Evolutionary conservation across 768 basidiomycete species (phyloP).

Genomic region (Astraeus odoratus): DNA sequence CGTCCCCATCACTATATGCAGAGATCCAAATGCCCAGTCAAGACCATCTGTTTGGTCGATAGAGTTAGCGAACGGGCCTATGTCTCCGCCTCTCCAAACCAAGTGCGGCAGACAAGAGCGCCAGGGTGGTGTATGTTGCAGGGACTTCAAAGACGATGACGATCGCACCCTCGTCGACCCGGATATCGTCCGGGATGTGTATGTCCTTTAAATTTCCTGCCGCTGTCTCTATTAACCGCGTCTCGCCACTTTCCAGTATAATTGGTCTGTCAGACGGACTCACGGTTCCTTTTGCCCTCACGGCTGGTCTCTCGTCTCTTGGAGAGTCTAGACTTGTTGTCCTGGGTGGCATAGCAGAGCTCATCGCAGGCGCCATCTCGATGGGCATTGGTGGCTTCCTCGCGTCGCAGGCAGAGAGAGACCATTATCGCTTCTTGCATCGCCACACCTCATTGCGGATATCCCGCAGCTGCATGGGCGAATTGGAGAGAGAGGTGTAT

Average conservation of each 20-base stretch:
- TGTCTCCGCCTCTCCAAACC: slow-evolving; percentile 40
- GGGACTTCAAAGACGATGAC: slow-evolving; percentile 75
- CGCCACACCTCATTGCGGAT: slow-evolving; percentile 75
- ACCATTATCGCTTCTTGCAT: slow-evolving; percentile 82
- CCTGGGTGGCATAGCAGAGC: slow-evolving; percentile 89
- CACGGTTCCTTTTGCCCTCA: slow-evolving; percentile 87
- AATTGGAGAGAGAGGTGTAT: slow-evolving; percentile 93
- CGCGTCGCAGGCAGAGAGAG: slow-evolving; percentile 93
- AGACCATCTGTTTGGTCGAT: slow-evolving; percentile 66
- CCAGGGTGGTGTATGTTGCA: slow-evolving; percentile 74
- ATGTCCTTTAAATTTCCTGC: slow-evolving; percentile 21
- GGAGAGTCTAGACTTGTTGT: slow-evolving; percentile 90
- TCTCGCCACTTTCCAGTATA: slow-evolving; percentile 39
- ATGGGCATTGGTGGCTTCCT: slow-evolving; percentile 99
- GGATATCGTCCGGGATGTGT: slow-evolving; percentile 85
- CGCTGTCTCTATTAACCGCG: slow-evolving; percentile 2
- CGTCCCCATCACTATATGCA: slow-evolving; percentile 16
- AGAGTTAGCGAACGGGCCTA: slow-evolving; percentile 32
- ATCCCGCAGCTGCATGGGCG: slow-evolving; percentile 82
- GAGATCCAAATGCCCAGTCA: slow-evolving; percentile 6
- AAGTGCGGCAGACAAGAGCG: slow-evolving; percentile 53
- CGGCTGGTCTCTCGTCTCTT: slow-evolving; percentile 83
- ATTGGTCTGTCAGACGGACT: slow-evolving; percentile 89
- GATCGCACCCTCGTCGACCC: slow-evolving; percentile 80
- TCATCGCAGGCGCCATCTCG: slow-evolving; percentile 92